phyloP scores from a whole-genome alignment of 169 alveolate species.

The Plasmodium chabaudi region DNA sequence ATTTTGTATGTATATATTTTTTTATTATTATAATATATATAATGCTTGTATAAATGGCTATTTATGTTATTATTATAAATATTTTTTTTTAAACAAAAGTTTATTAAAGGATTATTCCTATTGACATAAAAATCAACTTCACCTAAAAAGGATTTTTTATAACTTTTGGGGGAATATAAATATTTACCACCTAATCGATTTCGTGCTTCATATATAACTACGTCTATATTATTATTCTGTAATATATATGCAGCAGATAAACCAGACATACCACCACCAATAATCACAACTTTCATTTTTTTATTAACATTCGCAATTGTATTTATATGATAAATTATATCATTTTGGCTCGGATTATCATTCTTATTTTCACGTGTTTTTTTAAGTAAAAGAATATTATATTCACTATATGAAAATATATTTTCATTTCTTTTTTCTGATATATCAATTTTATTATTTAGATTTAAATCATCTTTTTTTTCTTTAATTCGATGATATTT shows the following conservation, averaged over 20 bases:
- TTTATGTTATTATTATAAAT: conserved; percentile 23
- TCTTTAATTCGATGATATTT: neutral
- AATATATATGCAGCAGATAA: conserved; percentile 71
- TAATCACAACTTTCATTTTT: conserved; percentile 43
- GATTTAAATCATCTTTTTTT: neutral
- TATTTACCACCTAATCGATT: conserved; percentile 64
- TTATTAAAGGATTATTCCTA: conserved; percentile 50
- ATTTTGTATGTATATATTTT: conserved; percentile 43
- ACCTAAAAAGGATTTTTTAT: conserved; percentile 31
- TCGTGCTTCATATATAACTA: conserved; percentile 62
- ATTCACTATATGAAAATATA: conserved; percentile 39
- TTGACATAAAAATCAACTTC: conserved; percentile 16
- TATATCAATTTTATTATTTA: conserved; percentile 22
- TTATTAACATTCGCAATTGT: conserved; percentile 27
- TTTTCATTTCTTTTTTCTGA: conserved; percentile 19
- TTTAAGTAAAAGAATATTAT: conserved; percentile 25
- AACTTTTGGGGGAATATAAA: conserved; percentile 23
- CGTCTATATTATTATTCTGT: conserved; percentile 43
- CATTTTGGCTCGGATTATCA: conserved; percentile 11
- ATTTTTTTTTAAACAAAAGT: conserved; percentile 67
- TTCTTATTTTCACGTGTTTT: conserved; percentile 5
- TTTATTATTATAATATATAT: conserved; percentile 21
- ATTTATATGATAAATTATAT: conserved; percentile 54
- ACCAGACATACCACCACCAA: conserved; percentile 69
- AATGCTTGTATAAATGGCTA: conserved; percentile 40